Evolutionary conservation across 257 asterid genomes (phyloP).

Genomic region (Nicotiana tabacum): DNA sequence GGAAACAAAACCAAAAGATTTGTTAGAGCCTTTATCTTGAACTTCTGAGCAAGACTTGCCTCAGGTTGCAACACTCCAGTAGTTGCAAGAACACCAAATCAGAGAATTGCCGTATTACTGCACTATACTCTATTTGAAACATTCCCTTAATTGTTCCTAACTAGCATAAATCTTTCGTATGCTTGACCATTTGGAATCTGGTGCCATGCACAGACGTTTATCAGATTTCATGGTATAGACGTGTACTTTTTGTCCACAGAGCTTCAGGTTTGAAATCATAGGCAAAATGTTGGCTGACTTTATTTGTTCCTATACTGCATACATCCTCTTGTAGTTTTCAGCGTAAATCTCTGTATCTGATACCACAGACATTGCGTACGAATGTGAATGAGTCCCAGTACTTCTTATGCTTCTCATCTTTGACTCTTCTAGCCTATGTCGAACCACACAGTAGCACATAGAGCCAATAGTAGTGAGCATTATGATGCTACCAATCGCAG

Average conservation of each 20-base stretch:
- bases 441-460: constrained; percentile 82
- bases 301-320: constrained; percentile 49
- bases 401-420: constrained; percentile 64
- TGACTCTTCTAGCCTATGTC: constrained; percentile 76
- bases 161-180: not conserved
- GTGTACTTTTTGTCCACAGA: not conserved
- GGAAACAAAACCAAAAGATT: not conserved
- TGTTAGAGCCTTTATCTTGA: not conserved
- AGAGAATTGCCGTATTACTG: not conserved
- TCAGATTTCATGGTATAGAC: not conserved
- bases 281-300: not conserved
- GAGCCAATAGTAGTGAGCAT: constrained; percentile 88
- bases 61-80: not conserved
- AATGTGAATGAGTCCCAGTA: constrained; percentile 50
- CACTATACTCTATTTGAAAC: not conserved
- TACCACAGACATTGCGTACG: constrained; percentile 62
- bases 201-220: not conserved
- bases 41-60: not conserved
- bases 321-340: constrained; percentile 74
- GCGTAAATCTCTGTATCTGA: constrained; percentile 65
- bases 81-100: not conserved
- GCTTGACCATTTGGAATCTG: not conserved
- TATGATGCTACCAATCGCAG: constrained; percentile 66
- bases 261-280: not conserved
- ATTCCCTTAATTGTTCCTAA: not conserved